phyloP scores from a whole-genome alignment of 2,329 filamentous ascomycete genomes.

The Tolypocladium amazonense region DNA sequence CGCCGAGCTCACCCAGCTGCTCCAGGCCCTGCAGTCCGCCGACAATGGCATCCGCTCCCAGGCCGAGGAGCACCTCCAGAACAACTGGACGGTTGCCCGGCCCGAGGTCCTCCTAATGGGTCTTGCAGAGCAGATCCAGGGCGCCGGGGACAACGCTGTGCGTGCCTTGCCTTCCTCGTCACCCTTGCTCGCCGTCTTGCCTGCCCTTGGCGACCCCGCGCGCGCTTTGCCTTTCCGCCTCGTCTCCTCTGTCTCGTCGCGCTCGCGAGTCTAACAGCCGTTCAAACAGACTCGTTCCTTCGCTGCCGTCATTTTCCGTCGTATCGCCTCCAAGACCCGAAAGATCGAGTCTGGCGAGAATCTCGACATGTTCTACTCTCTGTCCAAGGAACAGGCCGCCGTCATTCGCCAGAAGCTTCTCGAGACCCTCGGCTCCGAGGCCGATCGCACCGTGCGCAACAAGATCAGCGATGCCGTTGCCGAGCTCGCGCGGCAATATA shows the following conservation, averaged over 20 bases:
- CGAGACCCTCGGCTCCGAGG: slow-evolving; percentile 63
- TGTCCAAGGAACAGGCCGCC: slow-evolving; percentile 61
- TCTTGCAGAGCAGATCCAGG: slow-evolving; percentile 81
- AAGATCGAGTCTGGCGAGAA: slow-evolving; percentile 64
- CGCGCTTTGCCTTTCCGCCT: neutral
- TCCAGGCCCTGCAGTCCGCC: slow-evolving; percentile 78
- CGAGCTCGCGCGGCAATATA: slow-evolving; percentile 89
- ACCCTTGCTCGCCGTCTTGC: neutral
- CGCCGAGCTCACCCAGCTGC: slow-evolving; percentile 71
- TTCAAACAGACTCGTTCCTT: slow-evolving; percentile 71
- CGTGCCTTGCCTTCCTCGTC: slow-evolving; percentile 6
- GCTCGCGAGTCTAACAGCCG: neutral
- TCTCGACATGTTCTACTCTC: slow-evolving; percentile 75
- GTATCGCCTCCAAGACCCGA: slow-evolving; percentile 80
- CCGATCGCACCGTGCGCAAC: slow-evolving; percentile 67
- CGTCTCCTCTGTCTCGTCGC: neutral
- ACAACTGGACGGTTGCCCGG: slow-evolving; percentile 73
- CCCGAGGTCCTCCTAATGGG: slow-evolving; percentile 91
- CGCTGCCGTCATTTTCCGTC: slow-evolving; percentile 84
- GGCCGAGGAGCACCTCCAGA: slow-evolving; percentile 83
- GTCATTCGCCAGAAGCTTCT: slow-evolving; percentile 79
- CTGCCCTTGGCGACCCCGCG: neutral
- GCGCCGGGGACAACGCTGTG: slow-evolving; percentile 63
- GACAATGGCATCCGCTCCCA: slow-evolving; percentile 79
- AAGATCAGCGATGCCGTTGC: slow-evolving; percentile 98